phyloP scores from a whole-genome alignment of 768 basidiomycete species.

The Russula olivacea region DNA sequence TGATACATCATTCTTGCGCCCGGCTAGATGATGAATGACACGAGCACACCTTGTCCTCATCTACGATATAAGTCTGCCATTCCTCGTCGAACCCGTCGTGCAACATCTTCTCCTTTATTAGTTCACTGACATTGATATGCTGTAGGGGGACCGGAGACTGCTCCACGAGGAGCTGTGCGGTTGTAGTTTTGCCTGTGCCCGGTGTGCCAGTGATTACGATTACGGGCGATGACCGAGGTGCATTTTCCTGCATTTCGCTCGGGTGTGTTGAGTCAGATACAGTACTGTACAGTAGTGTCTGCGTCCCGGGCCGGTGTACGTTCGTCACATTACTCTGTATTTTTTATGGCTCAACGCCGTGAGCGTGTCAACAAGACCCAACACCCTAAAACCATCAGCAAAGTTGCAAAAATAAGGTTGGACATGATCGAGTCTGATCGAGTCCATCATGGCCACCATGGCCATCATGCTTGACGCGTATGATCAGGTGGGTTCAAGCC shows the following conservation, averaged over 20 bases:
- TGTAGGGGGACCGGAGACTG: conserved; percentile 63
- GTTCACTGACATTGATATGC: conserved; percentile 88
- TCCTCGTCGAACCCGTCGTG: conserved; percentile 87
- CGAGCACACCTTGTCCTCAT: conserved; percentile 82
- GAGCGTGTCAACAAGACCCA: too few species aligned
- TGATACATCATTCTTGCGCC: neutral
- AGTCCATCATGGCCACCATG: too few species aligned
- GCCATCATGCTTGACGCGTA: too few species aligned
- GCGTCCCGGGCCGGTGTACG: too few species aligned
- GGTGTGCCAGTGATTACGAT: conserved; percentile 89
- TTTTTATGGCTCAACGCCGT: too few species aligned
- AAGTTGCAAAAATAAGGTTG: too few species aligned
- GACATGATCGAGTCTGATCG: too few species aligned
- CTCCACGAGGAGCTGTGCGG: conserved; percentile 74
- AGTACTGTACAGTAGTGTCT: neutral
- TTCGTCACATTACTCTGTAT: too few species aligned
- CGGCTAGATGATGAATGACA: neutral
- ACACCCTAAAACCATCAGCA: too few species aligned
- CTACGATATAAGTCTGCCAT: conserved; percentile 91
- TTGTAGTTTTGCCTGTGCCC: conserved; percentile 94
- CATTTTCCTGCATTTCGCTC: conserved; percentile 11
- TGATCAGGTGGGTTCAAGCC: too few species aligned
- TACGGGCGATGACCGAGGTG: conserved; percentile 43
- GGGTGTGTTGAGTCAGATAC: too few species aligned
- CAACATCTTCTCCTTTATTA: conserved; percentile 76